A percentile compares a stretch with the other conserved stretches of the same genome.
These are phyloP conservation scores for Leishmania aethiopica DNA, from an alignment of 208 protist genomes.

Conservation along the genomic window DNA sequence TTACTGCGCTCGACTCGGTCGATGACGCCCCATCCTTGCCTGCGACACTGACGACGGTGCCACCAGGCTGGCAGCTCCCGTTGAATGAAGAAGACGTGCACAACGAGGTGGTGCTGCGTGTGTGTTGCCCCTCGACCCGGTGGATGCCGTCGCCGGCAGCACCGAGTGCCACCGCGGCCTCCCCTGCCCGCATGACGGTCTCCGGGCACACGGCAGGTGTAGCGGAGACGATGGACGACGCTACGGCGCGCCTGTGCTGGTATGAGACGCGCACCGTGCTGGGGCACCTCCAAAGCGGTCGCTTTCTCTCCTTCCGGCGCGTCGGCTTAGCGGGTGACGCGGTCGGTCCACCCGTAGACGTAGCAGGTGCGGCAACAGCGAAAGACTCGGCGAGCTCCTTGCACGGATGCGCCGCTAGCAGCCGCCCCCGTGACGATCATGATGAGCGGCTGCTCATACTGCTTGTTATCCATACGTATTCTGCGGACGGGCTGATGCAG, in stretches of 20 bases:
- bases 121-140: constrained; percentile 26
- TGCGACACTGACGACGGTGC: constrained; percentile 4
- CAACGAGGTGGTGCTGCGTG: constrained; percentile 25
- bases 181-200: neutral
- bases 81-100: constrained; percentile 24
- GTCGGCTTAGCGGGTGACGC: neutral
- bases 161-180: neutral
- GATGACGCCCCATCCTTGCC: neutral
- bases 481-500: constrained; percentile 47
- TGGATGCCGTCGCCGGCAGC: constrained; percentile 12
- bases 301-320: constrained; percentile 24
- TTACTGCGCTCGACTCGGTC: neutral
- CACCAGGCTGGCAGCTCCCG: constrained; percentile 34
- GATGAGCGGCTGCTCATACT: constrained; percentile 56
- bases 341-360: neutral
- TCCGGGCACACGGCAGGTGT: neutral
- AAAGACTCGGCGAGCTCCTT: neutral
- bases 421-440: constrained; percentile 7
- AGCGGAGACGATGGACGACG: neutral
- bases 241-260: constrained; percentile 9
- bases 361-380: neutral
- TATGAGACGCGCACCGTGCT: constrained; percentile 33
- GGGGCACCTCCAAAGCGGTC: constrained; percentile 32
- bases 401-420: neutral
- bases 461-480: constrained; percentile 53